Evolutionary conservation across 225 moss, liverwort and hornwort species (phyloP).

Genomic region (Bryoerythrophyllum caledonicum): DNA sequence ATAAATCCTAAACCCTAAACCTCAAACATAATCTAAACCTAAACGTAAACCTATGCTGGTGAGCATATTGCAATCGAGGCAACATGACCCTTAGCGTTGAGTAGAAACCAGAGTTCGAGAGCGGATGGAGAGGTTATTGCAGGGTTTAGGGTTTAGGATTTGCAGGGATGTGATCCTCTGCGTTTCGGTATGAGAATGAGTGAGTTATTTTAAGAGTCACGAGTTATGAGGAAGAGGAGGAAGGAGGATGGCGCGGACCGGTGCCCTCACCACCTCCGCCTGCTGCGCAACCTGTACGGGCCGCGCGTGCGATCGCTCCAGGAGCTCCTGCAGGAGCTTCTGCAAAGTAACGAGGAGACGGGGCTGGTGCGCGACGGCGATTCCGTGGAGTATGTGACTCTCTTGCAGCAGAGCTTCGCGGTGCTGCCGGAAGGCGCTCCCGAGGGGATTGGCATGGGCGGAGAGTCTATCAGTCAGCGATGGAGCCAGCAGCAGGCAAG

Average conservation of each 20-base stretch:
- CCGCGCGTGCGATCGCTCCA: slow-evolving; percentile 37
- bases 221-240: slow-evolving; percentile 27
- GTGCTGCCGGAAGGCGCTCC: slow-evolving; percentile 58
- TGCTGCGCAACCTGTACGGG: slow-evolving; percentile 44
- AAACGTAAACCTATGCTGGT: no score
- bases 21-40: no score
- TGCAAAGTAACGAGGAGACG: slow-evolving; percentile 27
- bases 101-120: no score
- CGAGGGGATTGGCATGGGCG: slow-evolving; percentile 52
- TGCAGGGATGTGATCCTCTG: not conserved
- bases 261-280: slow-evolving; percentile 49
- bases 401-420: slow-evolving; percentile 71
- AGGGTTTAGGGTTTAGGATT: no score
- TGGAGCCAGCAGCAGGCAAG: slow-evolving; percentile 92
- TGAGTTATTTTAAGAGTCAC: not conserved
- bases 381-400: slow-evolving; percentile 49
- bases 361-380: slow-evolving; percentile 62
- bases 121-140: no score
- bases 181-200: not conserved
- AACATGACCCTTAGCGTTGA: no score
- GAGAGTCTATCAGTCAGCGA: slow-evolving; percentile 60
- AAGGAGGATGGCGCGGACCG: slow-evolving; percentile 10
- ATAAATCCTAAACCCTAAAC: no score
- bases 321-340: slow-evolving; percentile 38
- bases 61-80: no score